phyloP scores from a whole-genome alignment of 257 asterid genomes.

The Fraxinus cuspidata region DNA sequence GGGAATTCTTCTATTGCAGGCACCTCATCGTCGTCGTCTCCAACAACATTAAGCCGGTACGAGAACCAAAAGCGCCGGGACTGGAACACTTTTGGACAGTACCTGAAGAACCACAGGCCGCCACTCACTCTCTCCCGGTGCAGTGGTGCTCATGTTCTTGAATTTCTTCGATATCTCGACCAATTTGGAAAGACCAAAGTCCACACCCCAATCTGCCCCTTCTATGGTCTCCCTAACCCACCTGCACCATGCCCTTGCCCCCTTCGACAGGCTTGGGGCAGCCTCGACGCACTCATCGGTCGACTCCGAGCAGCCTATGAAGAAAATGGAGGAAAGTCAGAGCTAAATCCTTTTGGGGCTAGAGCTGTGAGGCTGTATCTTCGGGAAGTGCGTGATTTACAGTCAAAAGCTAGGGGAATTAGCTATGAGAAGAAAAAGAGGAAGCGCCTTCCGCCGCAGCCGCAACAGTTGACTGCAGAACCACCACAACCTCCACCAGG shows the following conservation, averaged over 20 bases:
- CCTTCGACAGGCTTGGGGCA: slow-evolving; percentile 94
- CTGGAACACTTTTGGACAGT: slow-evolving; percentile 91
- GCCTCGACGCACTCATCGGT: slow-evolving; percentile 90
- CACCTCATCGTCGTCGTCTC: slow-evolving; percentile 33
- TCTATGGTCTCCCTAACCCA: slow-evolving; percentile 88
- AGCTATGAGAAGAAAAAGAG: slow-evolving; percentile 95
- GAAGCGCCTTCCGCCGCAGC: slow-evolving; percentile 51
- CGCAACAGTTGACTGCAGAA: slow-evolving; percentile 17
- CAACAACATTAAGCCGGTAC: slow-evolving; percentile 66
- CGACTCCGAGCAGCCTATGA: slow-evolving; percentile 88
- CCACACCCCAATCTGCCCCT: slow-evolving; percentile 80
- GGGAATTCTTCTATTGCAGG: slow-evolving; percentile 20
- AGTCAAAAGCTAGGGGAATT: slow-evolving; percentile 86
- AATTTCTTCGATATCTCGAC: slow-evolving; percentile 85
- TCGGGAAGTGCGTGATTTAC: slow-evolving; percentile 83
- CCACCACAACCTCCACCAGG: slow-evolving; percentile 33
- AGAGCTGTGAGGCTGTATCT: slow-evolving; percentile 88
- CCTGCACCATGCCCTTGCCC: slow-evolving; percentile 98
- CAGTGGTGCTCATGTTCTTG: slow-evolving; percentile 95
- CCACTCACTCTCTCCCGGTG: slow-evolving; percentile 86
- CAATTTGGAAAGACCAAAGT: slow-evolving; percentile 92
- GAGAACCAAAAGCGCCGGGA: slow-evolving; percentile 94
- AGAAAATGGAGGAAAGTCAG: slow-evolving; percentile 90
- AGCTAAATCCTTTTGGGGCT: slow-evolving; percentile 84
- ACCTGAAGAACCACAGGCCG: slow-evolving; percentile 86